A percentile compares a stretch with the other conserved stretches of the same genome.
These are phyloP conservation scores for Trichosporon asahii DNA, from an alignment of 1,284 basidiomycete species.

Conservation along the genomic window DNA sequence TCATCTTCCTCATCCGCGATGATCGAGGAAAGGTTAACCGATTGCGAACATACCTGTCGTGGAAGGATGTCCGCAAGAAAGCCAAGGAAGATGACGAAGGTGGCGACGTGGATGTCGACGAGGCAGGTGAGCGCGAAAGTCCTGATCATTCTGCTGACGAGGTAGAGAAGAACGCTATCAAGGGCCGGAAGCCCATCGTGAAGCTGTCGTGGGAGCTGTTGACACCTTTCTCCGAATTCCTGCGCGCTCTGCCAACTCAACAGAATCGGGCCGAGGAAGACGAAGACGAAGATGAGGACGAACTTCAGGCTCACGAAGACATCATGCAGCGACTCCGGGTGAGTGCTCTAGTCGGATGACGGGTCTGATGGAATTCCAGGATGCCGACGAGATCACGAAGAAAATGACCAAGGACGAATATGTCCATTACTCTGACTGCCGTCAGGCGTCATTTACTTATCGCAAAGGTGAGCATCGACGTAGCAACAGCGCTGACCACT, in stretches of 20 bases:
- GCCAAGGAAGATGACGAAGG: constrained; percentile 71
- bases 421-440: constrained; percentile 93
- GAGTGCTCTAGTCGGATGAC: constrained; percentile 22
- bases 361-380: constrained; percentile 54
- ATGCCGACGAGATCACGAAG: constrained; percentile 90
- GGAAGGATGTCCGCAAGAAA: constrained; percentile 96
- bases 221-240: constrained; percentile 82
- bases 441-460: constrained; percentile 95
- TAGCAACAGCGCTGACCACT: constrained; percentile 36
- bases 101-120: constrained; percentile 67
- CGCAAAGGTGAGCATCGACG: constrained; percentile 67
- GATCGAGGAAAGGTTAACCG: constrained; percentile 93
- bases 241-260: constrained; percentile 53
- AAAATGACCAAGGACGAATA: constrained; percentile 97
- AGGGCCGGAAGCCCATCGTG: constrained; percentile 88
- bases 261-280: constrained; percentile 60
- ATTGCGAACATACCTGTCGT: constrained; percentile 88
- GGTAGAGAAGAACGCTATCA: constrained; percentile 71
- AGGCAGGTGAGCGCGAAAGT: constrained; percentile 28
- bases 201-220: constrained; percentile 95
- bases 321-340: constrained; percentile 81
- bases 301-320: constrained; percentile 92
- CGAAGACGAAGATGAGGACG: constrained; percentile 93
- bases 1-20: constrained; percentile 93
- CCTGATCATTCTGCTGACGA: neutral